Conservation (phyloP, 768 basidiomycete species). For the Collybia sordida region DNA sequence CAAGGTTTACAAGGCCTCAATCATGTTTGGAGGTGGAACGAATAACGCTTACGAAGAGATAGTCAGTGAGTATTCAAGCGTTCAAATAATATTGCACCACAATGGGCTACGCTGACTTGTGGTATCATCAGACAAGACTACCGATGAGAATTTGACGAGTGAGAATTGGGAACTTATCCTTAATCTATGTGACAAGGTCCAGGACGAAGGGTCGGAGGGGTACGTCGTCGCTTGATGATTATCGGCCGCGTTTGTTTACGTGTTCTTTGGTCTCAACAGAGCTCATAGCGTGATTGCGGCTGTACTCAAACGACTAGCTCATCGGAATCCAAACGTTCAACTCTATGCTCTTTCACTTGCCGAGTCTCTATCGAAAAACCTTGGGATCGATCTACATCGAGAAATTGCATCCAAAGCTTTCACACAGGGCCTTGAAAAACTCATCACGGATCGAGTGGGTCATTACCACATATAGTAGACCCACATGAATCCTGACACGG, state of each 20-base stretch:
- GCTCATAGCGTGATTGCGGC: constrained; percentile 85
- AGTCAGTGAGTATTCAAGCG: constrained; percentile 65
- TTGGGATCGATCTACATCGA: constrained; percentile 72
- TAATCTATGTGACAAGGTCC: constrained; percentile 95
- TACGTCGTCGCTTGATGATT: constrained; percentile 30
- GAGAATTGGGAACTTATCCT: constrained; percentile 97
- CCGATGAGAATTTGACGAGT: constrained; percentile 93
- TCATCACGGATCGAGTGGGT: constrained; percentile 84
- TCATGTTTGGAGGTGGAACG: constrained; percentile 72
- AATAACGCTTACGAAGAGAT: constrained; percentile 87
- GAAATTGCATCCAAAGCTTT: constrained; percentile 91
- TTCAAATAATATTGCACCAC: background rate
- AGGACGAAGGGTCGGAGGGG: constrained; percentile 87
- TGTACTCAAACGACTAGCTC: constrained; percentile 85
- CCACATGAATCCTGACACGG: background rate
- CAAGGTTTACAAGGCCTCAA: constrained; percentile 13
- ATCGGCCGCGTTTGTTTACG: background rate
- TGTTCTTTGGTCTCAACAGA: constrained; percentile 41
- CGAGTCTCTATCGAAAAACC: constrained; percentile 92
- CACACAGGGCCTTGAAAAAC: constrained; percentile 83
- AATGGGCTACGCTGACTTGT: constrained; percentile 4
- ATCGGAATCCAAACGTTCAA: constrained; percentile 96
- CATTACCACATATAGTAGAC: background rate
- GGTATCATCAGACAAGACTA: constrained; percentile 73
- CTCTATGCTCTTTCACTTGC: constrained; percentile 86